phyloP scores from a whole-genome alignment of 805 yeast genomes.

The Candida andamanensis region DNA sequence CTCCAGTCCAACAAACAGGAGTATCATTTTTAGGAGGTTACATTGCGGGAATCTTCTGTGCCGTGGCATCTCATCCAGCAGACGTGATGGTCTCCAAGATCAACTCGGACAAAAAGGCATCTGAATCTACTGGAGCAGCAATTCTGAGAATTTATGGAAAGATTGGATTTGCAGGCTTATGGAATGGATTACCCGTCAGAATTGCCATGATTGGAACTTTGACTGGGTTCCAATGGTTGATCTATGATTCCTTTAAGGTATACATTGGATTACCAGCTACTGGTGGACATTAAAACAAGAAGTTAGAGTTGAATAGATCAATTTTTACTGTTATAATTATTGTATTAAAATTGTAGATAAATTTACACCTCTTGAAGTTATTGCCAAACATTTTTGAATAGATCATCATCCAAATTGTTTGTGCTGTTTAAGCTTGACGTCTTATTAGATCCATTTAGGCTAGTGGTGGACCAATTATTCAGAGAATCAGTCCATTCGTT shows the following conservation, averaged over 20 bases:
- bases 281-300: conserved; percentile 38
- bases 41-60: conserved; percentile 96
- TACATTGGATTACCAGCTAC: conserved; percentile 92
- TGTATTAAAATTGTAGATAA: not conserved
- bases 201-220: conserved; percentile 96
- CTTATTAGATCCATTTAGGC: conserved; percentile 2
- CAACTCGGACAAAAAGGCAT: conserved; percentile 62
- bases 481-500: conserved; percentile 32
- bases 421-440: conserved; percentile 3
- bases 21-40: conserved; percentile 95
- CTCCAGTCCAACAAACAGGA: conserved; percentile 79
- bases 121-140: conserved; percentile 65
- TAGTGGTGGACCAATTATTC: not conserved
- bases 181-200: conserved; percentile 95
- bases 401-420: conserved; percentile 49
- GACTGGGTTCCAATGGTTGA: conserved; percentile 95
- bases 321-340: not conserved
- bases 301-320: not conserved
- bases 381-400: conserved; percentile 67
- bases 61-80: conserved; percentile 96
- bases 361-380: conserved; percentile 18
- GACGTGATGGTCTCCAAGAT: conserved; percentile 96
- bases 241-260: conserved; percentile 95
- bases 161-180: conserved; percentile 86
- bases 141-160: conserved; percentile 67